These are phyloP conservation scores for Zygosaccharomyces bisporus DNA, from an alignment of 805 yeast genomes.

Conservation along the genomic window DNA sequence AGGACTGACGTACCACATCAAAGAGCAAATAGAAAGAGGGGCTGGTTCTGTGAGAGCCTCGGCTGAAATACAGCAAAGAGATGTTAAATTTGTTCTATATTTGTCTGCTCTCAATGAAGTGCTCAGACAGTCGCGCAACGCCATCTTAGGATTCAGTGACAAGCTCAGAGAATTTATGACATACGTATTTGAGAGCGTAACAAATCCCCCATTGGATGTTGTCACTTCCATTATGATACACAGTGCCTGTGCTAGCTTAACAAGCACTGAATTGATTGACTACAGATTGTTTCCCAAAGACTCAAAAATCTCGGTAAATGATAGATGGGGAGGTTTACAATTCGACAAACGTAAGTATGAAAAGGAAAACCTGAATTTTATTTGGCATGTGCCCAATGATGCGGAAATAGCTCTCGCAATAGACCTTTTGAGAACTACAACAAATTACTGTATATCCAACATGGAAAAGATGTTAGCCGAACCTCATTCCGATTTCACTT, in stretches of 20 bases:
- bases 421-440: constrained; percentile 49
- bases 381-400: constrained; percentile 71
- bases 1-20: constrained; percentile 42
- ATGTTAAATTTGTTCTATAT: constrained; percentile 70
- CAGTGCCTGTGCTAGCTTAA: constrained; percentile 58
- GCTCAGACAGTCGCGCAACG: constrained; percentile 60
- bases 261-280: constrained; percentile 58
- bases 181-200: constrained; percentile 29
- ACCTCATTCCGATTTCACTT: constrained; percentile 18
- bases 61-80: constrained; percentile 68
- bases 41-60: constrained; percentile 75
- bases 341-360: constrained; percentile 50
- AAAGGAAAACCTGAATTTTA: constrained; percentile 47
- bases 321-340: constrained; percentile 75
- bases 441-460: constrained; percentile 42
- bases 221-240: constrained; percentile 61
- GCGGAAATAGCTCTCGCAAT: constrained; percentile 59
- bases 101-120: constrained; percentile 66
- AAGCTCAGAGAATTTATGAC: constrained; percentile 43
- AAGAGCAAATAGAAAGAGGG: constrained; percentile 66
- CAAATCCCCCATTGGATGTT: constrained; percentile 55
- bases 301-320: constrained; percentile 38
- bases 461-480: constrained; percentile 37
- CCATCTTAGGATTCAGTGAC: constrained; percentile 42
- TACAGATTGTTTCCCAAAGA: constrained; percentile 50